Evolutionary conservation across 2,329 filamentous ascomycete species (phyloP).

Genomic region (Fonsecaea nubica): DNA sequence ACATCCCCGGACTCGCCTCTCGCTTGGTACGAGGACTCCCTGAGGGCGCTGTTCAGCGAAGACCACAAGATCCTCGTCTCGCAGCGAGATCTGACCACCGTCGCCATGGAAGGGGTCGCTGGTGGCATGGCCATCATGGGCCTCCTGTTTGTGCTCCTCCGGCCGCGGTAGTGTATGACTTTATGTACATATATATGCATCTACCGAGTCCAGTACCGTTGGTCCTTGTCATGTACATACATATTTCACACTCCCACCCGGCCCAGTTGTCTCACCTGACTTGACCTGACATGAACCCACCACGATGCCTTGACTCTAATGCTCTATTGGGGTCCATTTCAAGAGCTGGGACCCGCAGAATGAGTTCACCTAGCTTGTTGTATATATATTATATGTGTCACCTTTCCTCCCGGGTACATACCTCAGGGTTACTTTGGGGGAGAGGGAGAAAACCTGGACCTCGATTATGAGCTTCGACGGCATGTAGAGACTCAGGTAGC

Average conservation of each 20-base stretch:
- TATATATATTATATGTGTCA: too few species aligned
- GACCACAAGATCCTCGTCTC: conserved; percentile 63
- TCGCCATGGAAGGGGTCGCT: conserved; percentile 70
- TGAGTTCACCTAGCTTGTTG: too few species aligned
- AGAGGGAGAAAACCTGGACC: too few species aligned
- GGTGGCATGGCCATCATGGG: conserved; percentile 69
- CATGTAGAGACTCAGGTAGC: neutral
- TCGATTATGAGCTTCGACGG: neutral
- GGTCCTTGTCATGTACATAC: neutral
- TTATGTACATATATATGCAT: neutral
- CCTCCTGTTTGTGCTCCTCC: conserved; percentile 58
- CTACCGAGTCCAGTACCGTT: neutral
- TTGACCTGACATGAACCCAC: too few species aligned
- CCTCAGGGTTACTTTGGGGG: too few species aligned
- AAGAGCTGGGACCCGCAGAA: too few species aligned
- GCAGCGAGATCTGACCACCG: conserved; percentile 73
- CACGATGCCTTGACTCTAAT: too few species aligned
- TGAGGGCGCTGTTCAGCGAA: conserved; percentile 70
- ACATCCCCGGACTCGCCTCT: conserved; percentile 42
- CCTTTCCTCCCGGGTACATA: too few species aligned
- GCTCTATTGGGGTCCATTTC: too few species aligned
- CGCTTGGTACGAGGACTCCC: conserved; percentile 57
- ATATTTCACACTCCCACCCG: neutral
- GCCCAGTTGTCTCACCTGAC: too few species aligned
- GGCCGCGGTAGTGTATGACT: conserved; percentile 48